Evolutionary conservation across 257 asterid genomes (phyloP), one percentile per base, ranked within the genome.

Genomic region (Ballota nigra): DNA sequence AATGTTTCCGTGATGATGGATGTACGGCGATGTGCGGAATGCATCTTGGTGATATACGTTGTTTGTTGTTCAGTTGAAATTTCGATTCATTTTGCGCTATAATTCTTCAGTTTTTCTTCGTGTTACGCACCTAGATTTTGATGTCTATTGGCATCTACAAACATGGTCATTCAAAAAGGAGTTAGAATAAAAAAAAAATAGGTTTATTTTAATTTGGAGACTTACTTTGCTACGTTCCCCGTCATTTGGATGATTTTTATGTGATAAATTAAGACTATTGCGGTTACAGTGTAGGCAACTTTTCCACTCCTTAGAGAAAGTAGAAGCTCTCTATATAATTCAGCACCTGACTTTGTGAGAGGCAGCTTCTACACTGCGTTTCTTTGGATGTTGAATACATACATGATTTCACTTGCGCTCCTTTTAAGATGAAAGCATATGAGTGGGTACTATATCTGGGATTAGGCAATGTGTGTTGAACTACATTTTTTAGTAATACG

Each of bases 11-110:
- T n/a, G 51, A 38, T 24, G 4, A n/a, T n/a, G n/a, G n/a, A n/a
- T n/a, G n/a, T n/a, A n/a, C 29, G 69, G 62, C 33, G 78, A 10
- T 20, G 45, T 18, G 68, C 11, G 36, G 18, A 56, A 61, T 71
- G 78, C 69, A 24, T 71, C 18, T 49, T 60, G 36, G 38, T 4
- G 55, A 24, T 51, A 41, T 29, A 19, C 38, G 20, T 43, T 64
- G 1, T 5, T 19, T 67, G 62, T 47, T 34, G 69, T 26, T 57
- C 68, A 28, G 41, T 73, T 66, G 8, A 6, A 10, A 41, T 64
- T 24, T 28, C 13, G 45, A 49, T 72, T 68, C 63, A 15, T 28
- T 43, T 72, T 66, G 34, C 62, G 56, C 41, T 38, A 11, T 41
- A 64, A 26, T 5, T 63, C 47, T n/a, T 19, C 61, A 11, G 19